Base-by-base conservation (phyloP, 345 rosid species). In the Pistacia atlantica region DNA sequence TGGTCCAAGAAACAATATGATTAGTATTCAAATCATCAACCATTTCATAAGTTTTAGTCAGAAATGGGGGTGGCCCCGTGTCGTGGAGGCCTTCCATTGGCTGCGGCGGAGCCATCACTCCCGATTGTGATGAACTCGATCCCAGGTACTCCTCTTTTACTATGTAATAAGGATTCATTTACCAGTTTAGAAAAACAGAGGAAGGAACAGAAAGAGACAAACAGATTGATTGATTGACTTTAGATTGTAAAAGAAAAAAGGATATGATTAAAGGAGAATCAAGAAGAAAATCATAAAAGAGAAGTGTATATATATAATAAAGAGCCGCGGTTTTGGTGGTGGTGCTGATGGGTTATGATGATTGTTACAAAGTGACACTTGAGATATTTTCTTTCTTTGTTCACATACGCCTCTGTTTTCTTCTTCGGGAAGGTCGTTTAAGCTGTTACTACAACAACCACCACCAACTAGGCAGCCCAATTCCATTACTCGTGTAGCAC, bases 21-120 rank as follows among this genome's bases (percentile, higher is more conserved):
- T 91, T 89, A 9, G 90, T 90, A 68, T 65, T 75, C 16, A 84
- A 86, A 69, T 93, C 95, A 65, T 91, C 98, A 76, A 89, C 95
- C 87, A 93, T 90, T 73, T 91, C 93, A 68, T 84, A 93, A 3
- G 98, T 91, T 83, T 93, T 95, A n/a, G 85, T 80, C 52, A 95
- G 81, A 76, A 95, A 95, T 45, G 98, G 98, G 11, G 92, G 91
- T 22, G 94, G 90, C 17, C 97, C 98, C 28, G 84, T 9, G 55
- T 94, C 98, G 33, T 89, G 89, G 25, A 94, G 89, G 4, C 96
- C 94, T 73, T 93, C 95, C 79, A 86, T 75, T 38, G 99, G 98
- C 80, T 80, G 89, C 17, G 89, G 94, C 31, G 76, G 75, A 28
- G 69, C 45, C 77, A 38, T 28, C 72, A 65, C 8, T 42, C 65